Conservation (phyloP, 2,329 filamentous ascomycete species). For the Pseudopyricularia cyperi region DNA sequence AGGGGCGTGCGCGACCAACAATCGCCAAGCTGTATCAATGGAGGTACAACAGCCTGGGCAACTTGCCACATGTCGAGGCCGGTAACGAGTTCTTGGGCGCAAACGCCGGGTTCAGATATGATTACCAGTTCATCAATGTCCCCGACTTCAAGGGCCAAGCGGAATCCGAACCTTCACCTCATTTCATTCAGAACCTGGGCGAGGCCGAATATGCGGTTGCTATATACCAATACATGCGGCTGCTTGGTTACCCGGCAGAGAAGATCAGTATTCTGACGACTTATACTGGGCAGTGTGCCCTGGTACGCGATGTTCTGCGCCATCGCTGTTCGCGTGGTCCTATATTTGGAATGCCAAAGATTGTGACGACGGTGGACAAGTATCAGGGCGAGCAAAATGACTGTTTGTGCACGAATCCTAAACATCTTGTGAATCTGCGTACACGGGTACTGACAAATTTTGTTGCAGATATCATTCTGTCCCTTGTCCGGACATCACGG, state of each 20-base stretch:
- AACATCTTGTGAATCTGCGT: neutral
- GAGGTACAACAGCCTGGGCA: constrained; percentile 73
- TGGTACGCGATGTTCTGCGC: constrained; percentile 75
- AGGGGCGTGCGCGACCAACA: constrained; percentile 77
- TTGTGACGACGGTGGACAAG: constrained; percentile 92
- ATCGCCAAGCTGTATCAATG: constrained; percentile 87
- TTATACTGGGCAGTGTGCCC: constrained; percentile 80
- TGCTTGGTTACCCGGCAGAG: constrained; percentile 76
- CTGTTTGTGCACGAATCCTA: constrained; percentile 45
- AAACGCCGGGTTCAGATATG: constrained; percentile 84
- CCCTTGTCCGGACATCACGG: constrained; percentile 74
- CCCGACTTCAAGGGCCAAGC: constrained; percentile 83
- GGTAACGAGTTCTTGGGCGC: constrained; percentile 61
- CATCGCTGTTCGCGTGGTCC: constrained; percentile 74
- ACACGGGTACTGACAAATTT: constrained; percentile 3
- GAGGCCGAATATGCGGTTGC: constrained; percentile 97
- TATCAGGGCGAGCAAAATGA: constrained; percentile 99
- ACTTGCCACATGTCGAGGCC: constrained; percentile 61
- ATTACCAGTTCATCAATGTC: constrained; percentile 95
- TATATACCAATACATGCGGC: constrained; percentile 91
- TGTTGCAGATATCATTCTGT: constrained; percentile 74
- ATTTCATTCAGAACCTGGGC: constrained; percentile 92
- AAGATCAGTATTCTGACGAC: constrained; percentile 85
- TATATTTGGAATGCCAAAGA: constrained; percentile 78
- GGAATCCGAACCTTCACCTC: constrained; percentile 78